Conservation (phyloP, 495 filamentous ascomycete species). For the Penicillium cosmopolitanum region DNA sequence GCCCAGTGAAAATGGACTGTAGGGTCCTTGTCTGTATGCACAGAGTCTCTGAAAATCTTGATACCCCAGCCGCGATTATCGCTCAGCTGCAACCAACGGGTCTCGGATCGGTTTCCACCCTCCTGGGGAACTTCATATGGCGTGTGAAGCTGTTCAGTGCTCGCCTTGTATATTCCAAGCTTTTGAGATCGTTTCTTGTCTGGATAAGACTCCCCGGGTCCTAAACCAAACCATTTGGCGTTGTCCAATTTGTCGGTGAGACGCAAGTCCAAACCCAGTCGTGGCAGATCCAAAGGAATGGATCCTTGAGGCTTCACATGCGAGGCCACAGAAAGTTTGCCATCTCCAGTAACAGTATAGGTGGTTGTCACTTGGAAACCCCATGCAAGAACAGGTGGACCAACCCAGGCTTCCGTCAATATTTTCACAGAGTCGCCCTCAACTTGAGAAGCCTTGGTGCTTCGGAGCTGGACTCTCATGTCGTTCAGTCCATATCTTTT, state of each 20-base stretch:
- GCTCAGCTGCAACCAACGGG: constrained; percentile 57
- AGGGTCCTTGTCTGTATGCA: constrained; percentile 7
- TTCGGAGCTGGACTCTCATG: constrained; percentile 52
- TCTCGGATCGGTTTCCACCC: constrained; percentile 62
- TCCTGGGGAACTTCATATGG: constrained; percentile 68
- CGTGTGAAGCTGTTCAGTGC: constrained; percentile 52
- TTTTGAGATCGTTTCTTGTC: constrained; percentile 63
- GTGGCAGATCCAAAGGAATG: constrained; percentile 42
- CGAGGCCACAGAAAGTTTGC: constrained; percentile 30
- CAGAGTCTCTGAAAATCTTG: constrained; percentile 30
- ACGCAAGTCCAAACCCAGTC: constrained; percentile 57
- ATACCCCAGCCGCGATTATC: constrained; percentile 38
- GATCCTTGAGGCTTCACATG: constrained; percentile 39
- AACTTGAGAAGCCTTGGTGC: constrained; percentile 31
- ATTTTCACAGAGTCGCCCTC: constrained; percentile 10
- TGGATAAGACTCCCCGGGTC: constrained; percentile 64
- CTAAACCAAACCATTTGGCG: constrained; percentile 62
- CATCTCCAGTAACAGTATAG: constrained; percentile 51
- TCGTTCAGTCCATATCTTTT: constrained; percentile 26
- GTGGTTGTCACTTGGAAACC: constrained; percentile 50
- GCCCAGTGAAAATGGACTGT: constrained; percentile 47
- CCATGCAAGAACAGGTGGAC: constrained; percentile 62
- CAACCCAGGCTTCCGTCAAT: constrained; percentile 49
- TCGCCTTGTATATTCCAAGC: constrained; percentile 50
- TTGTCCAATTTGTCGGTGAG: constrained; percentile 41